Percentiles rank a stretch among this genome's conserved stretches.
Evolutionary conservation across 1,284 basidiomycete species (phyloP).

Genomic region (Puccinia coronata): DNA sequence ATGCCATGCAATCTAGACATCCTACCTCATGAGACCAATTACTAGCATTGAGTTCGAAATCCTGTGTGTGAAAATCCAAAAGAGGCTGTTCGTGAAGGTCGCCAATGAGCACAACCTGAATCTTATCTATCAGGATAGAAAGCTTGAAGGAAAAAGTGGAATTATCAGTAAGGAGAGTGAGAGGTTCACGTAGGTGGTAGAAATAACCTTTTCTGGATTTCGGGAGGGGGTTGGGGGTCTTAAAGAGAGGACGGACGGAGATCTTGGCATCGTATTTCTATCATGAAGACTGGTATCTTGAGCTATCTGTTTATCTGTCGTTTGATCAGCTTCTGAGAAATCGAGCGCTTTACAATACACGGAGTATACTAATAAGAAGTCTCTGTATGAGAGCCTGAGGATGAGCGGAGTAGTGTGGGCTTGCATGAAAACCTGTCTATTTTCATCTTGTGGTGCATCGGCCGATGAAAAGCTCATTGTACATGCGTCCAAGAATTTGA

Average conservation of each 20-base stretch:
- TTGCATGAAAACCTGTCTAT: slow-evolving; percentile 24
- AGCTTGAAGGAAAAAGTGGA: slow-evolving; percentile 64
- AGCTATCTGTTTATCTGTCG: background rate
- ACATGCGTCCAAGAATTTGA: slow-evolving; percentile 48
- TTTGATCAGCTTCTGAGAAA: slow-evolving; percentile 34
- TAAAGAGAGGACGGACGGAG: background rate
- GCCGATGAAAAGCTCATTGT: slow-evolving; percentile 46
- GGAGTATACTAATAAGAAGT: slow-evolving; percentile 45
- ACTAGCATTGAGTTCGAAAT: slow-evolving; percentile 77
- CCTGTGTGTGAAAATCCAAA: slow-evolving; percentile 81
- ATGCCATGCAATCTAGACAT: slow-evolving; percentile 39
- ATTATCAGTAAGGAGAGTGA: slow-evolving; percentile 2
- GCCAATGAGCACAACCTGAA: slow-evolving; percentile 90
- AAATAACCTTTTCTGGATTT: slow-evolving; percentile 31
- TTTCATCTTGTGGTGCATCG: slow-evolving; percentile 22
- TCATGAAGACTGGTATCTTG: background rate
- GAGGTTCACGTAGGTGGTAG: background rate
- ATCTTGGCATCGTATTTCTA: background rate
- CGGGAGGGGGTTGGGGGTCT: background rate
- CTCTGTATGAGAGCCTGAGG: slow-evolving; percentile 41
- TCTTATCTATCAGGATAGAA: slow-evolving; percentile 79
- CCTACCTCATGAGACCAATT: slow-evolving; percentile 92
- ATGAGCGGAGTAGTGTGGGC: slow-evolving; percentile 47
- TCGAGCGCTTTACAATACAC: slow-evolving; percentile 46
- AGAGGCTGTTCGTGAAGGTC: slow-evolving; percentile 94